Percentiles rank a stretch among this genome's conserved stretches.
Evolutionary conservation across 352 stramenopile species (phyloP).

Genomic region (Phytophthora nicotianae): DNA sequence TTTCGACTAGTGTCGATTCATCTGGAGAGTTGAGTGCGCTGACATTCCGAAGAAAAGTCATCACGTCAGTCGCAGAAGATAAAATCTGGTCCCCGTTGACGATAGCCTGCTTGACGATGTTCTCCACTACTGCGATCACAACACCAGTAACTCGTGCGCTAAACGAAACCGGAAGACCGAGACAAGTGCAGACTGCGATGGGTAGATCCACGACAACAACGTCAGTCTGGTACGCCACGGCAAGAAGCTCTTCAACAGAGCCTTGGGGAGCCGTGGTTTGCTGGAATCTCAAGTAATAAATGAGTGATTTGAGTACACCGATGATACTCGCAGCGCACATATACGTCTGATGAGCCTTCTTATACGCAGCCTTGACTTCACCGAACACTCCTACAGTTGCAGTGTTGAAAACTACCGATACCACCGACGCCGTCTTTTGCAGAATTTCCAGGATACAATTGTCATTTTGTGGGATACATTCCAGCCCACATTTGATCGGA

Average conservation of each 20-base stretch:
- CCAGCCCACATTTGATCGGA: constrained; percentile 35
- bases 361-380: constrained; percentile 14
- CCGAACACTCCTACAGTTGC: constrained; percentile 45
- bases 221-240: constrained; percentile 25
- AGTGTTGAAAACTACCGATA: constrained; percentile 37
- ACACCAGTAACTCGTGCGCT: constrained; percentile 21
- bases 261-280: constrained; percentile 15
- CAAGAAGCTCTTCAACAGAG: constrained; percentile 23
- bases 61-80: constrained; percentile 26
- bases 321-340: constrained; percentile 27
- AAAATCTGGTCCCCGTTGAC: constrained; percentile 35
- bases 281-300: constrained; percentile 34
- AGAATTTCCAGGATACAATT: constrained; percentile 46
- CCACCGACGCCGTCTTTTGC: constrained; percentile 37
- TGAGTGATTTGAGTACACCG: constrained; percentile 26
- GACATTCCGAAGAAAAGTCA: constrained; percentile 24
- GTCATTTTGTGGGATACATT: constrained; percentile 46
- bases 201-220: constrained; percentile 32
- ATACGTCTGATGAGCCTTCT: constrained; percentile 6
- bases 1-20: constrained; percentile 20
- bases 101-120: constrained; percentile 32
- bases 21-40: constrained; percentile 24
- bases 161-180: constrained; percentile 15
- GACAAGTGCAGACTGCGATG: constrained; percentile 22
- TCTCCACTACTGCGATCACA: constrained; percentile 28